A percentile compares a stretch with the other conserved stretches of the same genome.
Conservation (phyloP, 441 rosid species). For the Euphorbia celastroides region DNA sequence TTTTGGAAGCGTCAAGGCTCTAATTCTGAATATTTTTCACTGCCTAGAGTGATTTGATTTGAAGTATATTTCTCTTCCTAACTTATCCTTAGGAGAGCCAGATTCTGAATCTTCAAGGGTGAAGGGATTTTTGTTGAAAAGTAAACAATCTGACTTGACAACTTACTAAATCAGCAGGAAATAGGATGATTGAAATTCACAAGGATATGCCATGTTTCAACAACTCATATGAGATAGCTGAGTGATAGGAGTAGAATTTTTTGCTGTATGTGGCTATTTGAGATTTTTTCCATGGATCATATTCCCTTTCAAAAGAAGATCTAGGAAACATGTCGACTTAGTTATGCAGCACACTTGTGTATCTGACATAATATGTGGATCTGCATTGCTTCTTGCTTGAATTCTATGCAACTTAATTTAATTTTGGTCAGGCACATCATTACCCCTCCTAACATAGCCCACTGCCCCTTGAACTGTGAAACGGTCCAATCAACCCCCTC, state of each 20-base stretch:
- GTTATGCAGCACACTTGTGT: neutral
- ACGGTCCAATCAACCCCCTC: no score
- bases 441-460: no score
- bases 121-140: neutral
- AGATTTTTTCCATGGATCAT: neutral
- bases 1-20: neutral
- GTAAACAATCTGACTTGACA: neutral
- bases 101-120: slow-evolving; percentile 3
- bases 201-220: neutral
- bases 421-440: no score
- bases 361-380: neutral
- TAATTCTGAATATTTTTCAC: neutral
- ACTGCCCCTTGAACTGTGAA: no score
- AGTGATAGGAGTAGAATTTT: neutral
- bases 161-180: neutral
- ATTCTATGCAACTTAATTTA: neutral
- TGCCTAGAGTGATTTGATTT: neutral
- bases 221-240: neutral
- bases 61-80: neutral
- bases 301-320: neutral
- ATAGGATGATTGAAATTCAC: neutral
- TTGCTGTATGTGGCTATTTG: neutral
- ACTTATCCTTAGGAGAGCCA: neutral
- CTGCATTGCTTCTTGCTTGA: neutral
- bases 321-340: neutral